Conservation (phyloP, 1,139 yeast genomes). For the Taphrina populina region DNA sequence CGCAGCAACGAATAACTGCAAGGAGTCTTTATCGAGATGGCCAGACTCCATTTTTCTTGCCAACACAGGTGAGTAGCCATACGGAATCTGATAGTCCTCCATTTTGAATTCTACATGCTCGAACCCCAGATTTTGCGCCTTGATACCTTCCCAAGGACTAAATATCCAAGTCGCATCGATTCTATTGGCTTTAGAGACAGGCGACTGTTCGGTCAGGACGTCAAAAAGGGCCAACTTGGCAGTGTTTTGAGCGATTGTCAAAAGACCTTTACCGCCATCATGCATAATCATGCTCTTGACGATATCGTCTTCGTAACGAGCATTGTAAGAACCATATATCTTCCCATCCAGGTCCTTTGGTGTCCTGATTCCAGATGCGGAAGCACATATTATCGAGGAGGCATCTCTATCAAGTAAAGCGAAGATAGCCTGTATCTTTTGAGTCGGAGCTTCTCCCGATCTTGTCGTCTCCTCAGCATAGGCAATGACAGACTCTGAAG, state of each 20-base stretch:
- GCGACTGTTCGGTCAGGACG: neutral
- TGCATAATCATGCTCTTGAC: slow-evolving; percentile 5
- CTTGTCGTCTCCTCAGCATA: slow-evolving; percentile 9
- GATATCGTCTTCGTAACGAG: slow-evolving; percentile 13
- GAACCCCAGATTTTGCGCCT: neutral
- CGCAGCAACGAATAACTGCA: neutral
- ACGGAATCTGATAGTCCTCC: slow-evolving; percentile 2
- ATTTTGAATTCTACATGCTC: neutral
- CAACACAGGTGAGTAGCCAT: slow-evolving; percentile 22
- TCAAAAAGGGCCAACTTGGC: slow-evolving; percentile 24
- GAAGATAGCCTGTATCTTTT: slow-evolving; percentile 8
- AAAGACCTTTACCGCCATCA: slow-evolving; percentile 17
- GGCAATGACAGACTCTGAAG: slow-evolving; percentile 19
- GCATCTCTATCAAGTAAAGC: slow-evolving; percentile 23
- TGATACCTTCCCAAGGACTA: slow-evolving; percentile 24
- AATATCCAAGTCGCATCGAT: slow-evolving; percentile 22
- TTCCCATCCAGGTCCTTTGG: slow-evolving; percentile 24
- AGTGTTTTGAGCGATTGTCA: neutral
- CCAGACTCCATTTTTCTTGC: neutral
- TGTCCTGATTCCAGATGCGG: neutral
- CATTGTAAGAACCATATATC: slow-evolving; percentile 22
- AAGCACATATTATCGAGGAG: slow-evolving; percentile 13
- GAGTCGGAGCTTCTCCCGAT: neutral
- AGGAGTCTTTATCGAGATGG: neutral
- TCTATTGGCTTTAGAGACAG: neutral